Conservation (phyloP, 2,329 filamentous ascomycete species). For the Fusarium sp. region DNA sequence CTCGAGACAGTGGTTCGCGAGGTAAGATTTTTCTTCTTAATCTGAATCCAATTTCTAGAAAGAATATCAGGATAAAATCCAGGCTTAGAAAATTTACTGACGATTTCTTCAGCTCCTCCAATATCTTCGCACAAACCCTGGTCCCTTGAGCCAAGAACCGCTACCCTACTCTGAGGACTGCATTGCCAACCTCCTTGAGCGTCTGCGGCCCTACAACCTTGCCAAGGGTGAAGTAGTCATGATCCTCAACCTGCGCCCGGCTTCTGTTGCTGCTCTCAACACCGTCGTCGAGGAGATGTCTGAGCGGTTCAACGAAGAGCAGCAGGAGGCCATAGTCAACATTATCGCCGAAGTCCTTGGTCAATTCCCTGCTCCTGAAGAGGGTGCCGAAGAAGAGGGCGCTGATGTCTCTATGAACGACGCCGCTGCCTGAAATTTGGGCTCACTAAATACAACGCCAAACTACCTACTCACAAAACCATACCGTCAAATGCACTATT, state of each 20-base stretch:
- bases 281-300: constrained; percentile 77
- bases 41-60: neutral
- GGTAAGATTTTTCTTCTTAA: constrained; percentile 59
- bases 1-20: constrained; percentile 75
- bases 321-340: constrained; percentile 71
- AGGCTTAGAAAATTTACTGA: constrained; percentile 12
- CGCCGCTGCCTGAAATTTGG: constrained; percentile 45
- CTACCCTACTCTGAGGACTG: constrained; percentile 67
- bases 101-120: constrained; percentile 66
- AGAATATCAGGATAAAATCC: neutral
- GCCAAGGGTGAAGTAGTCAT: constrained; percentile 79
- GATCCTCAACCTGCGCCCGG: constrained; percentile 76
- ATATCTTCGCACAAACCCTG: constrained; percentile 70
- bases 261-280: constrained; percentile 70
- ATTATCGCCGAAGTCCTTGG: constrained; percentile 73
- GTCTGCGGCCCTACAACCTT: constrained; percentile 70
- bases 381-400: constrained; percentile 49
- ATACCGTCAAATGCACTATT: neutral
- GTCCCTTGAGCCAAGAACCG: constrained; percentile 69
- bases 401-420: constrained; percentile 58
- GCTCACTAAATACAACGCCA: constrained; percentile 18
- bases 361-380: constrained; percentile 57
- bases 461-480: neutral
- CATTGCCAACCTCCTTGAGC: constrained; percentile 68
- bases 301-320: constrained; percentile 70